Base-by-base conservation (phyloP, 768 basidiomycete species). In the Rhizopogon vinicolor region DNA sequence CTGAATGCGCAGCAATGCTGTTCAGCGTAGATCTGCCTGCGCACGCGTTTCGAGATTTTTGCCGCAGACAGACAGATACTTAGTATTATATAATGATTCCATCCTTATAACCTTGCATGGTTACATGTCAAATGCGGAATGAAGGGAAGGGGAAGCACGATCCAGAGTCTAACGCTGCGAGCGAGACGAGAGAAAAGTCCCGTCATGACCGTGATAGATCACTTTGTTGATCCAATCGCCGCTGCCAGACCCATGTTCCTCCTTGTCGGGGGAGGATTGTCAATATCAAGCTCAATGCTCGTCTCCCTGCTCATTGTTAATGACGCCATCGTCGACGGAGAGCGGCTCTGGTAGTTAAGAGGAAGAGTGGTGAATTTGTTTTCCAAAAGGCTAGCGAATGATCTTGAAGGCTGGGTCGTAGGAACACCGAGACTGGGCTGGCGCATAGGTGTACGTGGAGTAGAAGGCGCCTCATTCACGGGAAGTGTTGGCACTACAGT, bases 291-390 rank as follows among this genome's bases (percentile, higher is more conserved):
- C 10, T 18, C 28, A 12, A 61, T 61, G 35, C 57, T 57, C 42
- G 22, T 44, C 1, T 65, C 63, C 31, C 69, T 57, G 4, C 53
- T 58, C 4, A 69, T 60, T 54, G 71, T 71, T 12, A 57, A 62
- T 19, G 46, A 35, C n/a, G 69, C 60, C 58, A 56, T 67, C 4
- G 69, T 63, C n/a, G 69, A 45, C 22, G 68, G 68, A n/a, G 68
- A 69, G 53, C 60, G 60, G 0, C 60, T 60, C 18, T 66, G 56
- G 44, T 65, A 79, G 29, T 65, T 60, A 14, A 67, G 65, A 1
- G 75, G 63, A 6, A 83, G 79, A 0, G 77, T 75, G 29, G 74
- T 81, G 35, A 83, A 83, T 49, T 64, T 71, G 58, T 55, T 71
- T 50, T 61, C 74, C 56, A 50, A 59, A 39, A 6, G 44, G 18